Conservation (phyloP, 1,139 yeast genomes). For the Chernovozyma aurita region DNA sequence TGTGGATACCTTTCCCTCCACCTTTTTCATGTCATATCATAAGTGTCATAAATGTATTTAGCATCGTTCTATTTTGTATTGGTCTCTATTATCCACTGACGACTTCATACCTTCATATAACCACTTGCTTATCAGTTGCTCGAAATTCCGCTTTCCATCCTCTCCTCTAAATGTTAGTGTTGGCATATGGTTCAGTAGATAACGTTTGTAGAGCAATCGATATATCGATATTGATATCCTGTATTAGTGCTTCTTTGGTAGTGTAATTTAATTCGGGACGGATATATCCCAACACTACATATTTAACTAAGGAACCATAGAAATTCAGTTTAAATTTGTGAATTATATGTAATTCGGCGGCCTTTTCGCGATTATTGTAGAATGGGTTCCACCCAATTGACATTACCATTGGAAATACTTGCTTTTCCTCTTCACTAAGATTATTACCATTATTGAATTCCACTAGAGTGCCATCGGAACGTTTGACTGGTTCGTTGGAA, state of each 20-base stretch:
- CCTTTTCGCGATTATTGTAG: constrained; percentile 69
- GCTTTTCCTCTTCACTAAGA: constrained; percentile 36
- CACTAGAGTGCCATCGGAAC: constrained; percentile 44
- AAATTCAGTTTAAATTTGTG: constrained; percentile 66
- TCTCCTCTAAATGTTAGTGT: background rate
- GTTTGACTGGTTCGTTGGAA: constrained; percentile 11
- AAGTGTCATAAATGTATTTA: no score
- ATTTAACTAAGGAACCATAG: constrained; percentile 75
- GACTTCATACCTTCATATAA: no score
- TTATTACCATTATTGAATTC: constrained; percentile 59
- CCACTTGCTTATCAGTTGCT: no score
- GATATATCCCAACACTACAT: constrained; percentile 78
- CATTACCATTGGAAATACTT: constrained; percentile 81
- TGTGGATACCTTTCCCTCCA: no score
- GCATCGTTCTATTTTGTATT: no score
- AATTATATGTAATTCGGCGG: constrained; percentile 85
- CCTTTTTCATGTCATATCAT: no score
- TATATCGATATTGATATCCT: constrained; percentile 81
- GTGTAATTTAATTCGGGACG: constrained; percentile 89
- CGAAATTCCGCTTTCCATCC: no score
- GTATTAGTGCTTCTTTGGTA: constrained; percentile 78
- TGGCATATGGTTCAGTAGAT: constrained; percentile 5
- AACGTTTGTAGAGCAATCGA: constrained; percentile 56
- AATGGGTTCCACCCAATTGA: constrained; percentile 96
- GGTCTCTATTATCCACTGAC: no score